Base-by-base conservation (phyloP, 192 early-diverging fungal species). In the Entrophospora sp. region DNA sequence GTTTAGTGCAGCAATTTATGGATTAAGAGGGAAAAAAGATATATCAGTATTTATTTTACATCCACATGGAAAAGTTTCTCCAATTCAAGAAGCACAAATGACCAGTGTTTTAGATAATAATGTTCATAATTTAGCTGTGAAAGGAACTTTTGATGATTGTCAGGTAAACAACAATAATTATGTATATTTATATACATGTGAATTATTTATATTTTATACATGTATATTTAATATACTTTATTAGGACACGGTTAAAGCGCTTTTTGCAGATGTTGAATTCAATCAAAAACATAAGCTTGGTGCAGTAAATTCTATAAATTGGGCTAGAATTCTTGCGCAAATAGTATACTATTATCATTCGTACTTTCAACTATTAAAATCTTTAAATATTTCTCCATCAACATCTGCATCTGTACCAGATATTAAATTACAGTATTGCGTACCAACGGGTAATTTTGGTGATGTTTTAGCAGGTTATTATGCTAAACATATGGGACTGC, bases 231-330 rank as follows among this genome's bases (percentile, higher is more conserved):
- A 4, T 32, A 9, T 65, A 28, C 13, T 51, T n/a, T 20, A 7
- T 35, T 82, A 87, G 82, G 95, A 91, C 60, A 91, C 92, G 46
- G 89, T 98, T 68, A 98, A 98, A 80, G 79, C 81, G 42, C 75
- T 92, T 66, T 97, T 98, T 75, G 81, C 81, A 30, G 87, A 94
- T 60, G 69, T 71, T 5, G 78, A 74, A 8, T 96, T 95, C 76
- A 87, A 86, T 57, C 68, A 66, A 31, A 76, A 82, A 52, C 83
- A 94, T 74, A 81, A 87, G 53, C 82, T 98, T 38, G 94, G 88
- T 44, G 96, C 96, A 12, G 83, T 98, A 73, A 98, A 98, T 77
- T 98, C 96, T 10, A 98, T 98, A 83, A 98, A 98, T 82, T 97
- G 95, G 95, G 94, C 95, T 12, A 85, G 95, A 37, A 98, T 98